These are phyloP conservation scores for Penicillium verrucosum DNA, from an alignment of 2,329 filamentous ascomycete genomes.

Conservation along the genomic window DNA sequence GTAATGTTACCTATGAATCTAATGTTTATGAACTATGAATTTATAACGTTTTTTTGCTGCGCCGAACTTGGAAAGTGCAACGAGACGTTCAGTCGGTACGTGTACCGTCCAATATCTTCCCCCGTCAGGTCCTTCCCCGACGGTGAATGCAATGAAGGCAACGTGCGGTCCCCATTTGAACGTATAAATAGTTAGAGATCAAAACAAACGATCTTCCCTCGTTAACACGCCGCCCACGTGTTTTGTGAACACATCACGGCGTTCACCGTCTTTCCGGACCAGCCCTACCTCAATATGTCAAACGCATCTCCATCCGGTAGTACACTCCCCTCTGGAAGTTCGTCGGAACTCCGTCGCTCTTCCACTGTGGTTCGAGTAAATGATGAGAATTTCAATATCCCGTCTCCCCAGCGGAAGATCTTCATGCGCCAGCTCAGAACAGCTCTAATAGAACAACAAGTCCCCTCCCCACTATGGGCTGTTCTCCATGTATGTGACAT, in stretches of 20 bases:
- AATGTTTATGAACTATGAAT: not conserved
- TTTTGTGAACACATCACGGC: not conserved
- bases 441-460: not conserved
- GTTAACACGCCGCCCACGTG: not conserved
- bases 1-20: not conserved
- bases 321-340: not conserved
- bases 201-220: not conserved
- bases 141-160: not conserved
- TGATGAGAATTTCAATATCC: conserved; percentile 5
- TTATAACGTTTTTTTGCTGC: not conserved
- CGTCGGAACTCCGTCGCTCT: not conserved
- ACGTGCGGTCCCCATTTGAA: not conserved
- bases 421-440: not conserved
- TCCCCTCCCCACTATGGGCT: conserved; percentile 8
- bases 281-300: not conserved
- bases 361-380: not conserved
- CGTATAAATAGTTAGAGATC: not conserved
- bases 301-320: not conserved
- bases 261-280: not conserved
- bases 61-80: not conserved
- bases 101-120: not conserved
- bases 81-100: not conserved
- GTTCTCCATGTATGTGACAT: conserved; percentile 10
- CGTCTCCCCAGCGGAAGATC: not conserved
- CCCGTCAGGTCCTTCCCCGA: not conserved